A percentile compares a stretch with the other conserved stretches of the same genome.
Evolutionary conservation across 768 basidiomycete genomes (phyloP).

Genomic region (Clathrus columnatus): DNA sequence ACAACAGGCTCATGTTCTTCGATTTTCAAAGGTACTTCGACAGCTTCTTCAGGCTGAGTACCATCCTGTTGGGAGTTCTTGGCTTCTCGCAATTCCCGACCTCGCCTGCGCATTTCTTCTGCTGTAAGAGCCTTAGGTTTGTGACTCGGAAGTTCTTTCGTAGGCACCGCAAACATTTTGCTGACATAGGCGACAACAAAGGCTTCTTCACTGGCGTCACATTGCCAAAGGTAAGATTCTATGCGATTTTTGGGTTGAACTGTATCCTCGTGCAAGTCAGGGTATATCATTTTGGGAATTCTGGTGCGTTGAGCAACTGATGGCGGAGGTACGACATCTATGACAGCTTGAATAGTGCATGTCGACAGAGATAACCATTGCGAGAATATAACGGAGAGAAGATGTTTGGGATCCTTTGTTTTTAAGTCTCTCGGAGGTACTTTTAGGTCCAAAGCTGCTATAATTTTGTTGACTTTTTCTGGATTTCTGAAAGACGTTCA

Average conservation of each 20-base stretch:
- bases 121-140: conserved; percentile 69
- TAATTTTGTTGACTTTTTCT: conserved; percentile 85
- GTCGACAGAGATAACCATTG: conserved; percentile 97
- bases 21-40: conserved; percentile 12
- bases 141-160: conserved; percentile 75
- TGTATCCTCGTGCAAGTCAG: conserved; percentile 54
- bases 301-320: conserved; percentile 69
- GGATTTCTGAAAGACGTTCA: conserved; percentile 50
- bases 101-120: conserved; percentile 70
- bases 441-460: conserved; percentile 70
- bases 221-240: conserved; percentile 75
- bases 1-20: conserved; percentile 17
- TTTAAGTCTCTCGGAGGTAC: conserved; percentile 83
- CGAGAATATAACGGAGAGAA: conserved; percentile 80
- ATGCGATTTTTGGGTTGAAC: conserved; percentile 64
- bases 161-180: conserved; percentile 95
- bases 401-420: conserved; percentile 79
- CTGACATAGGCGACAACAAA: conserved; percentile 82
- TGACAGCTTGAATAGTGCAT: conserved; percentile 81
- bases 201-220: conserved; percentile 48
- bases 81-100: conserved; percentile 43
- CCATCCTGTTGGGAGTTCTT: conserved; percentile 23
- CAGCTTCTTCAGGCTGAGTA: conserved; percentile 9
- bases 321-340: conserved; percentile 92
- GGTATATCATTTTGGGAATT: conserved; percentile 88